Evolutionary conservation across 1,284 basidiomycete genomes (phyloP).

Genomic region (Cryptococcus sp.): DNA sequence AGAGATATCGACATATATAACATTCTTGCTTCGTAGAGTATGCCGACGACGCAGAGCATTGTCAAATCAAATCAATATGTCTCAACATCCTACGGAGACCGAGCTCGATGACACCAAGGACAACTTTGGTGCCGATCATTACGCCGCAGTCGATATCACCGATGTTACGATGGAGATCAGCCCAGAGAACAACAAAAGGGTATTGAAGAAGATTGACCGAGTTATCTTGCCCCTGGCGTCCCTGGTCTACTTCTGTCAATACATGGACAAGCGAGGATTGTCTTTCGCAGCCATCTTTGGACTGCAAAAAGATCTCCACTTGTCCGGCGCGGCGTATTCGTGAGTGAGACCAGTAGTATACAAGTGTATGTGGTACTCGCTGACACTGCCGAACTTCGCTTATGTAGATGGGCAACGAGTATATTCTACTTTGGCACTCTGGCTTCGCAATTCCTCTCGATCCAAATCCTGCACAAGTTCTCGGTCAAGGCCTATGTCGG

Average conservation of each 20-base stretch:
- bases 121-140: background rate
- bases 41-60: too few species aligned
- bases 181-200: background rate
- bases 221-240: slow-evolving; percentile 12
- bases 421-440: slow-evolving; percentile 19
- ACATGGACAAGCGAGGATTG: slow-evolving; percentile 27
- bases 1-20: too few species aligned
- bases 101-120: slow-evolving; percentile 2
- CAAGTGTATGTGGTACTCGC: slow-evolving; percentile 10
- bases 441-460: slow-evolving; percentile 9
- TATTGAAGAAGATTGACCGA: slow-evolving; percentile 12
- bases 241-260: slow-evolving; percentile 19
- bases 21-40: too few species aligned
- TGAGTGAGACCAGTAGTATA: background rate
- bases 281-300: slow-evolving; percentile 28
- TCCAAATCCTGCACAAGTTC: slow-evolving; percentile 15
- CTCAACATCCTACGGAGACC: background rate
- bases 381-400: background rate
- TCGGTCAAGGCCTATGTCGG: slow-evolving; percentile 13
- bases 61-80: background rate
- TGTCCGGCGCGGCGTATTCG: slow-evolving; percentile 13
- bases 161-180: background rate
- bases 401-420: background rate
- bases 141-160: slow-evolving; percentile 2
- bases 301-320: slow-evolving; percentile 13